phyloP scores from a whole-genome alignment of 169 alveolate species.

The Plasmodium malariae region DNA sequence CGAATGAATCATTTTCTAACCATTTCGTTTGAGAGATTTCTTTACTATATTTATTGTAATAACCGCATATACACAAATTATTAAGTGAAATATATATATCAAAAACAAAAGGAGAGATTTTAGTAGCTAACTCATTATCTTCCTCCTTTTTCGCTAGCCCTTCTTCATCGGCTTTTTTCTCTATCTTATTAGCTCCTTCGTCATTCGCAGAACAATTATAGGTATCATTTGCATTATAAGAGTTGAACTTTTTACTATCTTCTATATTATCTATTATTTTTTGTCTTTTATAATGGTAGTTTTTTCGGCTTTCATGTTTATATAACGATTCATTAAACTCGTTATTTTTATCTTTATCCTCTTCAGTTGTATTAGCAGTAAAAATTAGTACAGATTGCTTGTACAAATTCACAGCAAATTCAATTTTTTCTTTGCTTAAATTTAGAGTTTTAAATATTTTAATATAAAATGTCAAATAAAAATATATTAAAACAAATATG shows the following conservation, averaged over 20 bases:
- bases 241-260: neutral
- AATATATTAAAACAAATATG: conserved; percentile 34
- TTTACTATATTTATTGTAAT: conserved; percentile 73
- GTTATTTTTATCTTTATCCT: neutral
- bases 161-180: neutral
- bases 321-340: neutral
- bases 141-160: neutral
- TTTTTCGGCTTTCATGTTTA: conserved; percentile 8
- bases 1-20: conserved; percentile 41
- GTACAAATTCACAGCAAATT: conserved; percentile 26
- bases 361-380: neutral
- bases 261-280: neutral
- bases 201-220: neutral
- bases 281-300: conserved; percentile 1
- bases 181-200: neutral
- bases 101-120: neutral
- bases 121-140: neutral
- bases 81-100: conserved; percentile 57
- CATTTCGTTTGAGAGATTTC: conserved; percentile 72
- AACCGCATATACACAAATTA: conserved; percentile 72
- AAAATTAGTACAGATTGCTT: conserved; percentile 31
- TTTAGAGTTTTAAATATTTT: conserved; percentile 23
- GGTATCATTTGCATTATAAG: neutral
- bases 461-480: conserved; percentile 44
- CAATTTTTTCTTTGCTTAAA: neutral